A percentile compares a stretch with the other conserved stretches of the same genome.
These are phyloP conservation scores for Paramecium pentaurelia DNA, from an alignment of 73 alveolate species.

Conservation along the genomic window DNA sequence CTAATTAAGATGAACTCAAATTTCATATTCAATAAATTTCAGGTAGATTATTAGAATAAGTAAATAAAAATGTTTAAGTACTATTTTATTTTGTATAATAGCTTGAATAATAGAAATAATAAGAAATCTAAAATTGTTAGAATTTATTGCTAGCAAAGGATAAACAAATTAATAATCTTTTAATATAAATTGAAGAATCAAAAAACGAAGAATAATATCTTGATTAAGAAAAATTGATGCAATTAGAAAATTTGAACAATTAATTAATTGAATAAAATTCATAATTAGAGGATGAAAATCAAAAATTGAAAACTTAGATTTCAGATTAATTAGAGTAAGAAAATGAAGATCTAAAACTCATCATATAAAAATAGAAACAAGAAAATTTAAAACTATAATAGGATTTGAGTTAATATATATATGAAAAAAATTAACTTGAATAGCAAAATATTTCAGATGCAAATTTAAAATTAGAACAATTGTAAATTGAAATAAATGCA, in stretches of 20 bases:
- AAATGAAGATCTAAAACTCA: background rate
- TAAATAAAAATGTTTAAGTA: background rate
- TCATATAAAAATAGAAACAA: background rate
- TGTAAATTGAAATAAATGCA: background rate
- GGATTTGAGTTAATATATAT: background rate
- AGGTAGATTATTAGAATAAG: background rate
- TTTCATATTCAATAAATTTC: background rate
- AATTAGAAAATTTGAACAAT: background rate
- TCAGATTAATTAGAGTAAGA: background rate
- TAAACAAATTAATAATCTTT: background rate
- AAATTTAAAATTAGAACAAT: background rate
- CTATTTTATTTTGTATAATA: background rate
- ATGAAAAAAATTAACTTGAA: background rate
- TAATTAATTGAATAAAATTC: background rate
- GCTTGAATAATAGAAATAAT: background rate
- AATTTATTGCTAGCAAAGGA: background rate
- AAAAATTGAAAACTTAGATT: background rate
- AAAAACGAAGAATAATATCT: background rate
- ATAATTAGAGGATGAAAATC: background rate
- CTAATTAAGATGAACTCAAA: slow-evolving; percentile 3
- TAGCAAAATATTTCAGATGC: background rate
- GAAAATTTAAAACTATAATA: background rate
- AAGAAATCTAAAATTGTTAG: background rate
- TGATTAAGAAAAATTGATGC: background rate
- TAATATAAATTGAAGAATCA: background rate